These are phyloP conservation scores for Apiospora aurea DNA, from an alignment of 2,329 filamentous ascomycete genomes.

Conservation along the genomic window DNA sequence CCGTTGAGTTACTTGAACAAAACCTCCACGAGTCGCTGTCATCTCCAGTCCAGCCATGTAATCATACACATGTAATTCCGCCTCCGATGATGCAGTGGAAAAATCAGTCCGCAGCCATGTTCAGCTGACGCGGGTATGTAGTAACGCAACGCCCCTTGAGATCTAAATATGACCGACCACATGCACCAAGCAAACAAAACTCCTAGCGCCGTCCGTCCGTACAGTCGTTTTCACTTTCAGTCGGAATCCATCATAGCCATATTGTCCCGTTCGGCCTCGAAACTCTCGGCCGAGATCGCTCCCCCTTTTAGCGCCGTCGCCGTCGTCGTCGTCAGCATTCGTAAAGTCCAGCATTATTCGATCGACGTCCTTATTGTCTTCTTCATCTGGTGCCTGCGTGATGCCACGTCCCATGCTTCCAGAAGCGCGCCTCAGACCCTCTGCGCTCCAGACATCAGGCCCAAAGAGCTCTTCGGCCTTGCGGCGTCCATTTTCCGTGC, in stretches of 20 bases:
- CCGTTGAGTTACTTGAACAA: background rate
- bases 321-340: slow-evolving; percentile 58
- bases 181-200: slow-evolving; percentile 20
- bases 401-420: slow-evolving; percentile 35
- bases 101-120: slow-evolving; percentile 7
- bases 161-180: background rate
- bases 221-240: slow-evolving; percentile 27
- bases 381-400: slow-evolving; percentile 42
- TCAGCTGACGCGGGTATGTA: slow-evolving; percentile 11
- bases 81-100: background rate
- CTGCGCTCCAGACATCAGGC: slow-evolving; percentile 52
- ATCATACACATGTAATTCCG: slow-evolving; percentile 5
- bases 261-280: slow-evolving; percentile 43
- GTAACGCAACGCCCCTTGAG: slow-evolving; percentile 21
- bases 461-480: slow-evolving; percentile 61
- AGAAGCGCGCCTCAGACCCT: slow-evolving; percentile 33
- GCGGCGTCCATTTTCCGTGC: slow-evolving; percentile 57
- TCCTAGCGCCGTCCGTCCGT: slow-evolving; percentile 19
- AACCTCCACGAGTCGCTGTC: background rate
- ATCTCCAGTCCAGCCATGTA: background rate
- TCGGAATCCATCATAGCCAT: slow-evolving; percentile 46
- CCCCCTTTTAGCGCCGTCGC: slow-evolving; percentile 48
- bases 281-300: slow-evolving; percentile 43
- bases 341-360: slow-evolving; percentile 65
- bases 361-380: slow-evolving; percentile 57